Percentiles rank a stretch among this genome's conserved stretches.
Evolutionary conservation across 2,329 filamentous ascomycete genomes (phyloP).

Genomic region (Ophiosphaerella narmari): DNA sequence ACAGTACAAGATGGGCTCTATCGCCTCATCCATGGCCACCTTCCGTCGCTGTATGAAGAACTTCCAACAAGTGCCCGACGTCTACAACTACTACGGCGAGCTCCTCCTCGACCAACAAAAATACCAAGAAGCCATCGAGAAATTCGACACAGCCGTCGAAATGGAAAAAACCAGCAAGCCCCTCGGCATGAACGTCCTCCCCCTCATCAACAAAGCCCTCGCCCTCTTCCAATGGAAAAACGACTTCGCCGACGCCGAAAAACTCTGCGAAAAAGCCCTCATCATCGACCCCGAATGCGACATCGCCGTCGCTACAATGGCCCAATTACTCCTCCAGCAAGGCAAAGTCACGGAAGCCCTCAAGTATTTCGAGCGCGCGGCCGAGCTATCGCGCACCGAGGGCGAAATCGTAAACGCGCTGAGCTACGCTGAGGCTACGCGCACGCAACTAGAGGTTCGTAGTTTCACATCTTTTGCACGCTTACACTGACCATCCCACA

Average conservation of each 20-base stretch:
- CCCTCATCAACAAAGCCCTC: constrained; percentile 97
- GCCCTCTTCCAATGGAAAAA: constrained; percentile 98
- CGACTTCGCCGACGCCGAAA: constrained; percentile 92
- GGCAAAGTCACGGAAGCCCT: constrained; percentile 95
- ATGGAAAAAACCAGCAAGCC: constrained; percentile 96
- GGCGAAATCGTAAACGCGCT: constrained; percentile 95
- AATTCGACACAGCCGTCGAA: constrained; percentile 97
- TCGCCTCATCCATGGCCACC: constrained; percentile 97
- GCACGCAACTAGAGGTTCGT: constrained; percentile 80
- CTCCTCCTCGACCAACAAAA: constrained; percentile 95
- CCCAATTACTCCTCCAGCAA: constrained; percentile 94
- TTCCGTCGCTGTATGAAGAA: constrained; percentile 98
- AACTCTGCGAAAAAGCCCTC: constrained; percentile 94
- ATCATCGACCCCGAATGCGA: constrained; percentile 99
- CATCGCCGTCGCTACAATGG: constrained; percentile 98
- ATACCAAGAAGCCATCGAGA: constrained; percentile 92
- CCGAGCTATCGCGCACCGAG: constrained; percentile 91
- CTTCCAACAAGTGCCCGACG: constrained; percentile 93
- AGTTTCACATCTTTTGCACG: not conserved
- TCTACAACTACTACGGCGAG: constrained; percentile 99
- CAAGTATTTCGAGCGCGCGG: constrained; percentile 95
- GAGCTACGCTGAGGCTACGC: constrained; percentile 94
- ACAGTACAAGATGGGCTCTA: constrained; percentile 99
- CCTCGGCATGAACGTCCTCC: constrained; percentile 94
- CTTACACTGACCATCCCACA: constrained; percentile 11